These are phyloP conservation scores for Coelastrella sp. DNA, from an alignment of 139 green algal genomes.

Conservation along the genomic window DNA sequence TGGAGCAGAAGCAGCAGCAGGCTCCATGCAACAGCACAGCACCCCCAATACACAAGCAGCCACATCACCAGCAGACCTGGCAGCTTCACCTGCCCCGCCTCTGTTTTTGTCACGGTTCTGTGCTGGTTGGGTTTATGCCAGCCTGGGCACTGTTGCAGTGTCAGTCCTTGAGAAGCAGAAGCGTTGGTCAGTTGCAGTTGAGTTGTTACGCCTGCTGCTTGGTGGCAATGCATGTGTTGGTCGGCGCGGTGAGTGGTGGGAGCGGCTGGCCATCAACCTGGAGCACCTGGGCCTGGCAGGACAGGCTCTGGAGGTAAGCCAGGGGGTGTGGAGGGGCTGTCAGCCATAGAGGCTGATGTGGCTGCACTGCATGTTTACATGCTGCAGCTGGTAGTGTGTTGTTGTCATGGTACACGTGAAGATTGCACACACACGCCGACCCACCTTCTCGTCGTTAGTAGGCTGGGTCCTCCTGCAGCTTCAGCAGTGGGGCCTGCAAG, in stretches of 20 bases:
- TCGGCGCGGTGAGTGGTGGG: slow-evolving; percentile 86
- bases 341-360: too few species aligned
- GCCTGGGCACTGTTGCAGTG: slow-evolving; percentile 81
- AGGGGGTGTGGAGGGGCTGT: too few species aligned
- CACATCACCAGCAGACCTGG: slow-evolving; percentile 5
- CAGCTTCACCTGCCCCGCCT: background rate
- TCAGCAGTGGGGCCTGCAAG: background rate
- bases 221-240: slow-evolving; percentile 72
- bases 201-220: slow-evolving; percentile 78
- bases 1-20: background rate
- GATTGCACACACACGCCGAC: too few species aligned
- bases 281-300: slow-evolving; percentile 71
- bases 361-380: too few species aligned
- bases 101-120: slow-evolving; percentile 75
- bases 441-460: too few species aligned
- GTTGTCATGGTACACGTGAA: too few species aligned
- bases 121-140: slow-evolving; percentile 75
- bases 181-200: slow-evolving; percentile 68
- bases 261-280: slow-evolving; percentile 79
- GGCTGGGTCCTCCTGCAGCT: too few species aligned
- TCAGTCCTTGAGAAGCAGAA: slow-evolving; percentile 80
- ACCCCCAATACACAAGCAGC: too few species aligned
- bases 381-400: background rate
- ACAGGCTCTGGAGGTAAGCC: slow-evolving; percentile 69
- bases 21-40: too few species aligned